These are phyloP conservation scores for Capsicum baccatum DNA, from an alignment of 257 asterid genomes.

Conservation along the genomic window DNA sequence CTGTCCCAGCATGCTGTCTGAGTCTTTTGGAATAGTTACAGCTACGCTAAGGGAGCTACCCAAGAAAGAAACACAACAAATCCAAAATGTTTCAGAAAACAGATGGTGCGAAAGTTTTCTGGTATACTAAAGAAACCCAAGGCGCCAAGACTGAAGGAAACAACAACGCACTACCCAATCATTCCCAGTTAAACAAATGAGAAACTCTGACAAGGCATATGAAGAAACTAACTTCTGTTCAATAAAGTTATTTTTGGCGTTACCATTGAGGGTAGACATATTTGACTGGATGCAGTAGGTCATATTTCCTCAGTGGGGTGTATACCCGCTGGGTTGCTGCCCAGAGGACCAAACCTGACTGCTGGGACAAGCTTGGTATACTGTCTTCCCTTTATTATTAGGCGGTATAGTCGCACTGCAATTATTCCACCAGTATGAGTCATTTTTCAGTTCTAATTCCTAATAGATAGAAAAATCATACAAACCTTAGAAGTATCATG, in stretches of 20 bases:
- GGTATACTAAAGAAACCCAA: background rate
- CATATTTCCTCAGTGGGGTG: no score
- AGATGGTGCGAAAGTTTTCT: constrained; percentile 9
- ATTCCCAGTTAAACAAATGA: background rate
- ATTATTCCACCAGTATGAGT: no score
- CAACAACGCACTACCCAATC: background rate
- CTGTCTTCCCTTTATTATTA: no score
- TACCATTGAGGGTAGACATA: background rate
- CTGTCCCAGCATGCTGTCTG: background rate
- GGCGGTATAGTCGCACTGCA: no score
- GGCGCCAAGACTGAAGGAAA: constrained; percentile 1
- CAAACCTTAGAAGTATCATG: background rate
- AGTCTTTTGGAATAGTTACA: background rate
- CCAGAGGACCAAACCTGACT: no score
- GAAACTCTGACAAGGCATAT: no score
- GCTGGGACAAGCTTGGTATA: no score
- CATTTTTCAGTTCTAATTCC: background rate
- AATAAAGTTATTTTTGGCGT: no score
- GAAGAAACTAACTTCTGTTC: no score
- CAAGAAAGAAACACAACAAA: background rate
- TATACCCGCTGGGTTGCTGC: no score
- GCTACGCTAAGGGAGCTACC: background rate
- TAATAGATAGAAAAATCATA: background rate
- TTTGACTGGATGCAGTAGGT: background rate
- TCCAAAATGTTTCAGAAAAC: background rate